Base-by-base conservation (phyloP, 495 filamentous ascomycete genomes). In the Eremomyces bilateralis region DNA sequence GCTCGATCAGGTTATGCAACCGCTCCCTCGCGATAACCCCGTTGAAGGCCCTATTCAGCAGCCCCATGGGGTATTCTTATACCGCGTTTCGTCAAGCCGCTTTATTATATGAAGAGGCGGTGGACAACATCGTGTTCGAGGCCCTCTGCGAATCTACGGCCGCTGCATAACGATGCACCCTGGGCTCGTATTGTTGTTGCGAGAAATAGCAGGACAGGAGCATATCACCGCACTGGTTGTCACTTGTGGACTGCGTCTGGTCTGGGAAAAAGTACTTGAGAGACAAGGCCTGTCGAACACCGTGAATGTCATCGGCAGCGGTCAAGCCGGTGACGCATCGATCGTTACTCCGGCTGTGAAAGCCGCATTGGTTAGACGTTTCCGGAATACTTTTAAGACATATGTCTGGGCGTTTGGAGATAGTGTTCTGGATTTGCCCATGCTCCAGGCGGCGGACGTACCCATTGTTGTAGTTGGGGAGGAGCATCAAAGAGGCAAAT, bases 361-460 rank as follows among this genome's bases (percentile, higher is more conserved):
- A 49, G 56, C 45, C 3, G 48, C 38, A 5, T 15, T 76, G 29
- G 63, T 71, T 1, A 36, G 24, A 13, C 54, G 42, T 34, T 44
- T 76, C 18, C 46, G 48, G 36, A 20, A 47, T 3, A 4, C 5
- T 6, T 40, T 62, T 36, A 8, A 53, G 0, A 27, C 58, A 18
- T 51, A 60, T 30, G 62, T 72, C 16, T 67, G 60, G 49, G 72
- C 69, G 0, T 71, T 77, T 44, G 71, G 74, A 35, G 70, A 76
- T 42, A 69, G 71, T 45, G 57, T 58, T 1, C 37, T 73, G 20
- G 73, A 77, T 46, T 19, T 77, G 17, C 47, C 51, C 12, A 77
- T 78, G 73, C 34, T 76, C 15, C 34, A 19, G 3, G 42, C 52
- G 30, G 69, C 71, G 19, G 44, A 76, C 44, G 36, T 63, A 38